These are phyloP conservation scores for Xylariomycetidae sp. DNA, from an alignment of 2,329 filamentous ascomycete species.

Conservation along the genomic window DNA sequence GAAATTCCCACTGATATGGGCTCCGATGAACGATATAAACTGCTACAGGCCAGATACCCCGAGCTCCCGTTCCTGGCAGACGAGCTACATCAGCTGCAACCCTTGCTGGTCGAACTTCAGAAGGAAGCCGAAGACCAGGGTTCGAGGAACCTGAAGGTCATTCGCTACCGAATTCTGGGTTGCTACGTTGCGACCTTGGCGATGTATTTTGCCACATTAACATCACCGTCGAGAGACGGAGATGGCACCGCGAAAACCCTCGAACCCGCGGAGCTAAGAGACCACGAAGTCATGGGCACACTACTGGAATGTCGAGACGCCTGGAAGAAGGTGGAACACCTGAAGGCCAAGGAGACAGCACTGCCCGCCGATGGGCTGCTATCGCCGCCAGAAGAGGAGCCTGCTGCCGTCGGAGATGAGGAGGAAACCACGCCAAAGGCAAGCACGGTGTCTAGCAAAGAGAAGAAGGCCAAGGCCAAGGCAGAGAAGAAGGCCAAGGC, in stretches of 20 bases:
- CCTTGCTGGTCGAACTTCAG: conserved; percentile 53
- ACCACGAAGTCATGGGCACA: conserved; percentile 86
- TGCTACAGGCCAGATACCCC: conserved; percentile 78
- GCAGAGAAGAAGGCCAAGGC: conserved; percentile 42
- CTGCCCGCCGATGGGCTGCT: conserved; percentile 11
- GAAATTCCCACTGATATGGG: conserved; percentile 77
- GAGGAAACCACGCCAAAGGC: conserved; percentile 21
- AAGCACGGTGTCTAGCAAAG: conserved; percentile 20
- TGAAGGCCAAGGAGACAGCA: conserved; percentile 43
- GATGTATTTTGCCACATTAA: conserved; percentile 93
- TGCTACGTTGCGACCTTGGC: conserved; percentile 82
- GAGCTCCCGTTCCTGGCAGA: conserved; percentile 83
- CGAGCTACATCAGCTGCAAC: conserved; percentile 71
- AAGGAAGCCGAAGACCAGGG: conserved; percentile 48
- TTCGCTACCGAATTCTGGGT: conserved; percentile 74
- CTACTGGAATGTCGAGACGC: conserved; percentile 72
- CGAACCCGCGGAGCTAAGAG: conserved; percentile 71
- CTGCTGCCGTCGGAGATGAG: conserved; percentile 28
- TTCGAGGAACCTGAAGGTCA: conserved; percentile 50
- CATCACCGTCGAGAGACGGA: conserved; percentile 63
- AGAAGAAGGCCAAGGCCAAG: conserved; percentile 33
- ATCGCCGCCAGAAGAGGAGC: conserved; percentile 23
- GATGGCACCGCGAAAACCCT: conserved; percentile 52
- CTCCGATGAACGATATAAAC: conserved; percentile 64
- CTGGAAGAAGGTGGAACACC: conserved; percentile 68